phyloP scores from a whole-genome alignment of 2,329 filamentous ascomycete genomes.

The Ophiognomonia clavigignenti-juglandacearum region DNA sequence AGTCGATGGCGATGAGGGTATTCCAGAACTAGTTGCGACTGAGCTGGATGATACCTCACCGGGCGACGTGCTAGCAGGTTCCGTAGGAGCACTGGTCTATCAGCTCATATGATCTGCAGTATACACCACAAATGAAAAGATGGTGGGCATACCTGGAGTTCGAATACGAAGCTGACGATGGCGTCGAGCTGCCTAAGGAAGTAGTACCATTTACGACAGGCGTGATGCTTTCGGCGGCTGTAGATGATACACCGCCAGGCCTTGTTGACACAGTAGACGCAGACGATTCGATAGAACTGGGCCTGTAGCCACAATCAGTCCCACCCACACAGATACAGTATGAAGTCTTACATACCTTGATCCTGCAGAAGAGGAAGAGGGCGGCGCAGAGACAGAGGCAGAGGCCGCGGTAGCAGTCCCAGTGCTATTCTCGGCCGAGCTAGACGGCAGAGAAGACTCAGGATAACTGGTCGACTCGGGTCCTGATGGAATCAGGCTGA shows the following conservation, averaged over 20 bases:
- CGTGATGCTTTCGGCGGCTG: neutral
- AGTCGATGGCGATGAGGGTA: too few relatives aligned
- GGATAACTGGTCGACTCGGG: neutral
- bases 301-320: neutral
- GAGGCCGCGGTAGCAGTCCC: neutral
- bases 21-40: too few relatives aligned
- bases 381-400: too few relatives aligned
- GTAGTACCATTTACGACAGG: conserved; percentile 3
- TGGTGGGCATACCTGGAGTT: conserved; percentile 7
- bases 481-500: neutral
- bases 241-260: neutral
- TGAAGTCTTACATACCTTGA: conserved; percentile 3
- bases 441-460: neutral
- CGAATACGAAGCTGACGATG: conserved; percentile 10
- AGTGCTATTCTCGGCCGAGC: neutral
- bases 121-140: too few relatives aligned
- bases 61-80: neutral
- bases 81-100: conserved; percentile 1
- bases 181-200: conserved; percentile 14
- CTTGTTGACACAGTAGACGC: neutral
- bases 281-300: neutral
- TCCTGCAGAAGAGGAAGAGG: neutral
- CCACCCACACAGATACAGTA: neutral
- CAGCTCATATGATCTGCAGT: neutral
- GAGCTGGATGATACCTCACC: neutral